Conservation (phyloP, 352 stramenopile genomes). For the Elongisporangium anandrum region DNA sequence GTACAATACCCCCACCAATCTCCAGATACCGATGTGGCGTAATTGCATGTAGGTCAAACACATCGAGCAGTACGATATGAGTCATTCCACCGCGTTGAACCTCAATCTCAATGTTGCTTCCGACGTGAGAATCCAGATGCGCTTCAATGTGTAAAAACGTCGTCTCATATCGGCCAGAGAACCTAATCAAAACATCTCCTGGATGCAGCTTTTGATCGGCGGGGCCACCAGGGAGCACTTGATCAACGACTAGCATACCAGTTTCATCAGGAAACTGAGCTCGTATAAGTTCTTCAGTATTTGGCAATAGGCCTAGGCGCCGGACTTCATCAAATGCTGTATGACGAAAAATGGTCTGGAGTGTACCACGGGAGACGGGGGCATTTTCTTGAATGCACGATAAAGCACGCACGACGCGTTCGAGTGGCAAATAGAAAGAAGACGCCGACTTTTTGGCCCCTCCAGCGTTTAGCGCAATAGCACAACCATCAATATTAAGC, state of each 20-base stretch:
- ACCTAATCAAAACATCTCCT: conserved; percentile 84
- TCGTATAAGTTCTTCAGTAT: conserved; percentile 70
- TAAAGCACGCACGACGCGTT: conserved; percentile 82
- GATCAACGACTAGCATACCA: conserved; percentile 87
- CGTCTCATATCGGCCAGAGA: conserved; percentile 68
- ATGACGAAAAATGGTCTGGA: conserved; percentile 88
- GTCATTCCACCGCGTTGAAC: conserved; percentile 72
- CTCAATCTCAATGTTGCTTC: conserved; percentile 53
- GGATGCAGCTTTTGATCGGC: conserved; percentile 70
- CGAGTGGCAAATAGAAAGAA: conserved; percentile 89
- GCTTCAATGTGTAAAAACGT: conserved; percentile 84
- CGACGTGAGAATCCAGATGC: conserved; percentile 68
- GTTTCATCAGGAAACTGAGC: conserved; percentile 75
- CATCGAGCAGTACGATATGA: conserved; percentile 30
- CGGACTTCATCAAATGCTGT: conserved; percentile 88
- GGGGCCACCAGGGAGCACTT: conserved; percentile 80
- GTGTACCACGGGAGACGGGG: conserved; percentile 63
- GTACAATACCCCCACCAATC: conserved; percentile 81
- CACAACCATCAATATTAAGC: conserved; percentile 82
- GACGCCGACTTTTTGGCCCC: conserved; percentile 85
- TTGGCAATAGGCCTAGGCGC: conserved; percentile 61
- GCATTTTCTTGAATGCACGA: conserved; percentile 50
- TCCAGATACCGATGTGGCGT: conserved; percentile 83
- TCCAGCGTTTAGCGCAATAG: conserved; percentile 90
- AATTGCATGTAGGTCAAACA: conserved; percentile 82